A percentile compares a stretch with the other conserved stretches of the same genome.
Conservation (phyloP, 2,329 filamentous ascomycete genomes). For the Calonectria naviculata region DNA sequence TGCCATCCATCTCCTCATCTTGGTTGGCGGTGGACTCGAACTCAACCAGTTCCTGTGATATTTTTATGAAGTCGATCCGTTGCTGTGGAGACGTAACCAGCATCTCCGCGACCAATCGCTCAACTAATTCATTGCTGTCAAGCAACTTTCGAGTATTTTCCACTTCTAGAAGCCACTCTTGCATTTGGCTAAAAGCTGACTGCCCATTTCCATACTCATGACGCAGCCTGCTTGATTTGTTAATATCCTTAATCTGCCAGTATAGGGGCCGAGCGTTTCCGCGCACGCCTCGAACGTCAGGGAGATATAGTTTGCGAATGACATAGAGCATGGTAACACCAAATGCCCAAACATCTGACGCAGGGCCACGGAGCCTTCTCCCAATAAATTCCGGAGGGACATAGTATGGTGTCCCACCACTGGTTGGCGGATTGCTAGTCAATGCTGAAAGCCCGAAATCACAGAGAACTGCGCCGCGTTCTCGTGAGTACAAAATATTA, state of each 20-base stretch:
- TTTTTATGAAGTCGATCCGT: conserved; percentile 63
- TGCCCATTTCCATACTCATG: conserved; percentile 50
- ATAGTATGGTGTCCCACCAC: conserved; percentile 70
- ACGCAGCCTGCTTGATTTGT: conserved; percentile 49
- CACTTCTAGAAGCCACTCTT: conserved; percentile 66
- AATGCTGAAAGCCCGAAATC: conserved; percentile 68
- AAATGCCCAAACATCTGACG: conserved; percentile 70
- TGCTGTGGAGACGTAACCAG: conserved; percentile 60
- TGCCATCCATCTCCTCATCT: too few species aligned
- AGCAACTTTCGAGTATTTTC: conserved; percentile 58
- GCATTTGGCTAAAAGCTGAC: conserved; percentile 63
- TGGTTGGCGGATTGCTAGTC: conserved; percentile 55
- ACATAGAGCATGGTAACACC: conserved; percentile 72
- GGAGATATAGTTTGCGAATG: conserved; percentile 64
- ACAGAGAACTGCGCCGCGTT: conserved; percentile 68
- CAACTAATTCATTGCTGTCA: conserved; percentile 58
- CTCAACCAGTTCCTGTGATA: conserved; percentile 56
- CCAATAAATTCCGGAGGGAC: conserved; percentile 72
- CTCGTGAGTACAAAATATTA: conserved; percentile 69
- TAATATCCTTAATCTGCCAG: conserved; percentile 68
- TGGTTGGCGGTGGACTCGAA: too few species aligned
- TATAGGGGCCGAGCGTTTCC: conserved; percentile 62
- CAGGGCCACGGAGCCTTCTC: conserved; percentile 61
- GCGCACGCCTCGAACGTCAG: conserved; percentile 61
- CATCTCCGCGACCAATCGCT: conserved; percentile 65